phyloP scores from a whole-genome alignment of 1,139 yeast species.

The Debaryomyces robertsiae region DNA sequence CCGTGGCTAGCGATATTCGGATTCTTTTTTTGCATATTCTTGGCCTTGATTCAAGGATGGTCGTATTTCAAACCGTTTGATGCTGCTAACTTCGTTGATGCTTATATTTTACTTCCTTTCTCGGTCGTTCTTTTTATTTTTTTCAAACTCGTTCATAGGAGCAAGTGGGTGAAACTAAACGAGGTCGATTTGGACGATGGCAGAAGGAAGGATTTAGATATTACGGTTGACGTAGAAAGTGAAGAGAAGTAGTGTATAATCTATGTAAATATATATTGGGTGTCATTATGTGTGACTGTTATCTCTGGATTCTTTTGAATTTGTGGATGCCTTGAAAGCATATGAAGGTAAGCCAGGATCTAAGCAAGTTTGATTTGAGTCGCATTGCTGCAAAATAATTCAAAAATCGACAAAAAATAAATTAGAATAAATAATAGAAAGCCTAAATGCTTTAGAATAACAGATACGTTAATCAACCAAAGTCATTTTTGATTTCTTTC shows the following conservation, averaged over 20 bases:
- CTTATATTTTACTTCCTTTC: conserved; percentile 63
- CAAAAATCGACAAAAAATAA: too few species aligned
- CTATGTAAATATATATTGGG: conserved; percentile 17
- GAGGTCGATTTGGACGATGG: conserved; percentile 53
- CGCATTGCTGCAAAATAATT: too few species aligned
- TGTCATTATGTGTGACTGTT: too few species aligned
- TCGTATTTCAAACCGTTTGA: conserved; percentile 61
- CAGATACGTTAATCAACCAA: too few species aligned
- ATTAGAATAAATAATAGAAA: too few species aligned
- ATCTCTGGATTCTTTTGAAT: too few species aligned
- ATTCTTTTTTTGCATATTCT: conserved; percentile 49
- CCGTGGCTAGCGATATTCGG: conserved; percentile 59
- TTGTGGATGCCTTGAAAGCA: too few species aligned
- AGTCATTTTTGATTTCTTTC: conserved; percentile 47
- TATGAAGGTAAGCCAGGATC: too few species aligned
- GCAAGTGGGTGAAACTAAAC: conserved; percentile 42
- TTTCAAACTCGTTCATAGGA: conserved; percentile 41
- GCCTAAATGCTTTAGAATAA: too few species aligned
- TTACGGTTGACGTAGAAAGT: conserved; percentile 6
- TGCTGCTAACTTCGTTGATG: conserved; percentile 63
- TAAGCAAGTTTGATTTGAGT: too few species aligned
- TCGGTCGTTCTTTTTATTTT: conserved; percentile 42
- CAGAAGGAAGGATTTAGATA: conserved; percentile 36
- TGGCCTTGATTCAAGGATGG: conserved; percentile 73
- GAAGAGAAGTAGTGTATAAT: background rate